A percentile compares a stretch with the other conserved stretches of the same genome.
Evolutionary conservation across 1,284 basidiomycete species (phyloP).

Genomic region (Cystobasidiaceae sp.): DNA sequence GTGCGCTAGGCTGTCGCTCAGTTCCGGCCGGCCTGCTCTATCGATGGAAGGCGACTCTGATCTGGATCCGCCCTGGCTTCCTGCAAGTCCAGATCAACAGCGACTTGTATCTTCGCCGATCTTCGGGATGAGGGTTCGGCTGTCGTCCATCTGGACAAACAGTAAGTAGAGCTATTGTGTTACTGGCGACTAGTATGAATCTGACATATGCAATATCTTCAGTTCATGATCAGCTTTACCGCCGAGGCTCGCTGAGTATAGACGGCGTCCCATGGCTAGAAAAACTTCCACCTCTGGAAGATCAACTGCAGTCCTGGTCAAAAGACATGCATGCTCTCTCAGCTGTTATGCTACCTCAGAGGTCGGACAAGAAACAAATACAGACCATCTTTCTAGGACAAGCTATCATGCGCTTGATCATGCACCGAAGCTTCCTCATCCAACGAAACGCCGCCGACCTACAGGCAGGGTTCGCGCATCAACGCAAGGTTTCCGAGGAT

Average conservation of each 20-base stretch:
- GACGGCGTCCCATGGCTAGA: constrained; percentile 5
- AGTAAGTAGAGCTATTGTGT: background rate
- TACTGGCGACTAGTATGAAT: background rate
- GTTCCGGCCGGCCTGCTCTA: constrained; percentile 7
- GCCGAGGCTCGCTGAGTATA: background rate
- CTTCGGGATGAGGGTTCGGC: constrained; percentile 18
- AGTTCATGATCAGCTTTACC: constrained; percentile 16
- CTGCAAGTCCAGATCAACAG: background rate
- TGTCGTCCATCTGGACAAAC: constrained; percentile 10
- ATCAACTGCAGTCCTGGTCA: constrained; percentile 3
- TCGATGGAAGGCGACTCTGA: constrained; percentile 11
- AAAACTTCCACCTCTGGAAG: background rate
- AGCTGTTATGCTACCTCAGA: background rate
- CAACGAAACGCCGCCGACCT: background rate
- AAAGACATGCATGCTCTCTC: constrained; percentile 9
- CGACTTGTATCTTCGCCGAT: constrained; percentile 14
- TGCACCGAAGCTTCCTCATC: constrained; percentile 25
- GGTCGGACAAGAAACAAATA: constrained; percentile 13
- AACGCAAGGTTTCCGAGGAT: constrained; percentile 12
- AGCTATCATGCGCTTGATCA: constrained; percentile 24
- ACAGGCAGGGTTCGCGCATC: background rate
- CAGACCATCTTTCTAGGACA: constrained; percentile 6
- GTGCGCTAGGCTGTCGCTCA: constrained; percentile 8
- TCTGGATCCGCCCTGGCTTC: constrained; percentile 10
- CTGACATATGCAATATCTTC: background rate